Evolutionary conservation across 495 filamentous ascomycete species (phyloP).

Genomic region (Talaromyces adpressus): DNA sequence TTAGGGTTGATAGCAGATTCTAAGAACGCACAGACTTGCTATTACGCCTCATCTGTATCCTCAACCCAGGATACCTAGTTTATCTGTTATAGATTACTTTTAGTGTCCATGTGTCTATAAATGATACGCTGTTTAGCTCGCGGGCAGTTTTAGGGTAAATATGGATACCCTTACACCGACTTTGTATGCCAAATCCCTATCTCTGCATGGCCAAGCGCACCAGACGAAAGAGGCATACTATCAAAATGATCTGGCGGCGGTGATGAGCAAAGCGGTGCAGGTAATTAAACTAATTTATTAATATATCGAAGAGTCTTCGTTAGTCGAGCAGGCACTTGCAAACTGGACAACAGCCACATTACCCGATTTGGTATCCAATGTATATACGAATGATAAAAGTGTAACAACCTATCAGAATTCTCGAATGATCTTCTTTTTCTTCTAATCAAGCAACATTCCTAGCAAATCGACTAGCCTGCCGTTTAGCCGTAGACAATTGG

Average conservation of each 20-base stretch:
- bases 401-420: not conserved
- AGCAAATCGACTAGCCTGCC: not conserved
- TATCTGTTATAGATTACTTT: not conserved
- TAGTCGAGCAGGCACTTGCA: not conserved
- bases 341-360: not conserved
- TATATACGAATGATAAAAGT: not conserved
- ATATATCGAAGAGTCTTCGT: not conserved
- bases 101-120: not conserved
- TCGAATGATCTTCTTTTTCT: not conserved
- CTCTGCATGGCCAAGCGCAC: not conserved
- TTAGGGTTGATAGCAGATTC: not conserved
- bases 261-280: not conserved
- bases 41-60: not conserved
- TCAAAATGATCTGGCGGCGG: not conserved
- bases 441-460: not conserved
- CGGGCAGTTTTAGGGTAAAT: not conserved
- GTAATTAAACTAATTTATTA: not conserved
- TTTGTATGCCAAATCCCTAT: not conserved
- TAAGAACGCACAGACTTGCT: not conserved
- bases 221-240: not conserved
- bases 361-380: not conserved
- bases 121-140: not conserved
- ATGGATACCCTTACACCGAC: slow-evolving; percentile 4
- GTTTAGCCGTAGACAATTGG: not conserved
- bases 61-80: not conserved